Evolutionary conservation across 1,284 basidiomycete species (phyloP).

Genomic region (Fomitopsis pinicola): DNA sequence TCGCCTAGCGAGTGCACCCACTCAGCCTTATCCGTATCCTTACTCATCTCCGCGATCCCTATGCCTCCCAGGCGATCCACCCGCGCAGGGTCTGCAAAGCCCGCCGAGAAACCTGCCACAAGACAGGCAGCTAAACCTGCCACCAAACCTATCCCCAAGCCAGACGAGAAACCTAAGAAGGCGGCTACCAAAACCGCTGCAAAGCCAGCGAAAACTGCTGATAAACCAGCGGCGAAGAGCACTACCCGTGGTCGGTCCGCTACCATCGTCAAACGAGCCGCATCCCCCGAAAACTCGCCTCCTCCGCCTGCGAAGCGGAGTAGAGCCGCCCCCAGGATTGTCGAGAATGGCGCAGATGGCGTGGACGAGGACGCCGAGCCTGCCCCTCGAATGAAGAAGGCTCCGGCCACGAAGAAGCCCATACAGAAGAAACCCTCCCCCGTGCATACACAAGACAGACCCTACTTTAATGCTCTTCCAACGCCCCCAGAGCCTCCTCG

Average conservation of each 20-base stretch:
- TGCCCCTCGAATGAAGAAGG: conserved; percentile 11
- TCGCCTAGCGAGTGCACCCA: background rate
- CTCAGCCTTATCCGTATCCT: background rate
- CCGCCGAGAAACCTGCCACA: conserved; percentile 2
- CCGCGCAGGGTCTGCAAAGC: conserved; percentile 22
- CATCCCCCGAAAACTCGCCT: conserved; percentile 15
- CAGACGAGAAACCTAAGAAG: conserved; percentile 20
- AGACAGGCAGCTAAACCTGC: conserved; percentile 11
- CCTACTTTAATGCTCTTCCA: conserved; percentile 61
- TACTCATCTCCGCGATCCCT: background rate
- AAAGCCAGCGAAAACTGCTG: conserved; percentile 25
- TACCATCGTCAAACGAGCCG: conserved; percentile 13
- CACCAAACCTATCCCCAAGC: conserved; percentile 11
- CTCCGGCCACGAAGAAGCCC: conserved; percentile 6
- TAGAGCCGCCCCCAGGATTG: conserved; percentile 11
- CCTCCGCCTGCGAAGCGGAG: conserved; percentile 21
- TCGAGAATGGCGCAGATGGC: conserved; percentile 8
- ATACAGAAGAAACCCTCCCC: background rate
- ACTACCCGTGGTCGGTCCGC: conserved; percentile 5
- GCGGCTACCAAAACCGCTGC: conserved; percentile 27
- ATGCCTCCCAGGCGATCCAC: conserved; percentile 1
- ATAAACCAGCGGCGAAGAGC: conserved; percentile 17
- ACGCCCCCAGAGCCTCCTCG: conserved; percentile 37
- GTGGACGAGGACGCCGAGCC: conserved; percentile 4
- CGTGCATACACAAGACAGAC: conserved; percentile 25